Evolutionary conservation across 345 rosid genomes (phyloP), one percentile per base, ranked within the genome.

Genomic region (Ailanthus altissimus): DNA sequence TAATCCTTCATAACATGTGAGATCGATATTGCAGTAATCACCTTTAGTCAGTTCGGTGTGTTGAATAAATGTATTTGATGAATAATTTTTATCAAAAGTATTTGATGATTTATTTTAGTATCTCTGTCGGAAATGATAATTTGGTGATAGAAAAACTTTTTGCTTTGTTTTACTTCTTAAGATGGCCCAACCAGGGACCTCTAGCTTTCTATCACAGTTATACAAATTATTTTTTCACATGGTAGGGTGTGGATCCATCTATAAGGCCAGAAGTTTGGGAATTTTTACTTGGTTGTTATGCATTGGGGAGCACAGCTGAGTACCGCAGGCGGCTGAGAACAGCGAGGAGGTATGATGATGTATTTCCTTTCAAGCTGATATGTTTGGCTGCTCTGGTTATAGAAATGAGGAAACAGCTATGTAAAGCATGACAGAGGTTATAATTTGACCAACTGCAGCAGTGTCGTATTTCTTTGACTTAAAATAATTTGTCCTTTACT

Each of bases 241-340:
- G 62, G 32, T 73, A 94, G 97, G 98, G 97, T 71, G 90, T 94
- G 53, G 93, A 94, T 86, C 97, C 93, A 78, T 90, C 98, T 70
- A 89, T 94, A 76, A 86, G 98, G 79, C 84, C 97, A 81, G 94
- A 91, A 77, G 97, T 94, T 81, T 94, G 98, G 98, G 97, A 94
- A 81, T 94, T 94, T 89, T 81, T 94, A 47, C 97, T 94, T 78
- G 97, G 98, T 49, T 92, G 97, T 85, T 94, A 94, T 82, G 78
- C 85, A 62, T 79, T 89, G 82, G 86, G 88, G 72, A 92, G 94
- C 81, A 94, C 96, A 64, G 85, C 94, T 58, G 98, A 94, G 81
- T 68, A 88, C 74, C 85, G 98, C 56, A 81, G 79, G 82, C 90
- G 86, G 81, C 90, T 92, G 80, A 91, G 97, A 81, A 79, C 78